Percentiles rank a stretch among this genome's conserved stretches.
Conservation (phyloP, 1,139 yeast species). For the Arxiozyma slooffiae region DNA sequence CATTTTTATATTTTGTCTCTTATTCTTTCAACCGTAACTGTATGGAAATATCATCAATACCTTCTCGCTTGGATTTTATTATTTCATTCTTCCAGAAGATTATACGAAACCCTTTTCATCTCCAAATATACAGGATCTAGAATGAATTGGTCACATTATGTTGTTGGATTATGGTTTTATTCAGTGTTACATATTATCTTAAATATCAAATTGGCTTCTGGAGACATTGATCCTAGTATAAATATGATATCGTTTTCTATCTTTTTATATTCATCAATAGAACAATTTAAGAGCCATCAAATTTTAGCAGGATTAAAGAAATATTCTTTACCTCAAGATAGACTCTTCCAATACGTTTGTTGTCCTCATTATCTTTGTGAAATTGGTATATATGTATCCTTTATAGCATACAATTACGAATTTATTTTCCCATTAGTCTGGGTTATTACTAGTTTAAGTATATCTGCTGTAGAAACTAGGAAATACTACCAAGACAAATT, state of each 20-base stretch:
- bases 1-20: constrained; percentile 24
- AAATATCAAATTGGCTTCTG: constrained; percentile 20
- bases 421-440: constrained; percentile 36
- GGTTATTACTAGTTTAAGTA: constrained; percentile 51
- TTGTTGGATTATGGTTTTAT: constrained; percentile 66
- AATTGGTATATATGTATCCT: constrained; percentile 46
- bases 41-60: constrained; percentile 11
- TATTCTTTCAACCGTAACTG: constrained; percentile 11
- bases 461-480: constrained; percentile 53
- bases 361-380: constrained; percentile 85
- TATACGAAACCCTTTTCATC: constrained; percentile 48
- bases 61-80: constrained; percentile 31
- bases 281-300: constrained; percentile 51
- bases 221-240: constrained; percentile 15
- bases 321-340: constrained; percentile 52
- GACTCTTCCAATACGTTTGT: constrained; percentile 44
- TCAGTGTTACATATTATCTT: constrained; percentile 32
- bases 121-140: constrained; percentile 43
- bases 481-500: constrained; percentile 39
- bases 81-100: constrained; percentile 57
- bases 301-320: constrained; percentile 53
- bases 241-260: constrained; percentile 17
- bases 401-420: constrained; percentile 25
- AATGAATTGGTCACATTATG: constrained; percentile 69
- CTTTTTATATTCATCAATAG: constrained; percentile 40